Percentiles rank a stretch among this genome's conserved stretches.
phyloP scores from a whole-genome alignment of 441 rosid genomes.

The Heliophila coronopifolia region DNA sequence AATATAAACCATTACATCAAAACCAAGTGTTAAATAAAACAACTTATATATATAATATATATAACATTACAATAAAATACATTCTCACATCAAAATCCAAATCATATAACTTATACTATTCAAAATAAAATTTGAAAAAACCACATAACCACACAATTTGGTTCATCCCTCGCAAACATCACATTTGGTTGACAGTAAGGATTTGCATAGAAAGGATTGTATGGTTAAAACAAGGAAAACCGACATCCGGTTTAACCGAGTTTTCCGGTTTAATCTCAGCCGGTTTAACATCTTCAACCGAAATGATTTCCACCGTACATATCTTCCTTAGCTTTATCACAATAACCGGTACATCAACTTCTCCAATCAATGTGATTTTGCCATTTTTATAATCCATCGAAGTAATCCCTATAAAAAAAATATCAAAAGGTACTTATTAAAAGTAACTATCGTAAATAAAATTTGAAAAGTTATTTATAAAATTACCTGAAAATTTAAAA shows the following conservation, averaged over 20 bases:
- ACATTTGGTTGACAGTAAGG: not conserved
- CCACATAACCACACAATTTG: conserved; percentile 26
- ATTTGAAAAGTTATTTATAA: too few species aligned
- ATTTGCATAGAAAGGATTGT: not conserved
- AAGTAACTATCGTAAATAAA: not conserved
- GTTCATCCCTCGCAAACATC: conserved; percentile 14
- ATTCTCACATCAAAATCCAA: too few species aligned
- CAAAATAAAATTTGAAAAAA: too few species aligned
- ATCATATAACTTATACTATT: not conserved
- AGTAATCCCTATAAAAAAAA: conserved; percentile 38
- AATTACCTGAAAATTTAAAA: too few species aligned
- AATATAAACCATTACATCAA: conserved; percentile 3
- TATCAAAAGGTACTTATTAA: not conserved
- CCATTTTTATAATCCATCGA: conserved; percentile 50
- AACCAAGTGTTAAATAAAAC: not conserved
- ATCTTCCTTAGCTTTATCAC: conserved; percentile 50
- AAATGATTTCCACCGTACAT: conserved; percentile 37
- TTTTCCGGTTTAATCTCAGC: conserved; percentile 54
- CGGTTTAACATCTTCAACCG: conserved; percentile 63
- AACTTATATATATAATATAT: too few species aligned
- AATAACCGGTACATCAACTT: conserved; percentile 36
- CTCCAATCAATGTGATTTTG: conserved; percentile 54
- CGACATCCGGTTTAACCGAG: conserved; percentile 23
- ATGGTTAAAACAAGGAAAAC: too few species aligned
- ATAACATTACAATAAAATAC: too few species aligned